Percentiles rank a stretch among this genome's conserved stretches.
phyloP scores from a whole-genome alignment of 805 yeast species.

The Yamadazyma scolyti region DNA sequence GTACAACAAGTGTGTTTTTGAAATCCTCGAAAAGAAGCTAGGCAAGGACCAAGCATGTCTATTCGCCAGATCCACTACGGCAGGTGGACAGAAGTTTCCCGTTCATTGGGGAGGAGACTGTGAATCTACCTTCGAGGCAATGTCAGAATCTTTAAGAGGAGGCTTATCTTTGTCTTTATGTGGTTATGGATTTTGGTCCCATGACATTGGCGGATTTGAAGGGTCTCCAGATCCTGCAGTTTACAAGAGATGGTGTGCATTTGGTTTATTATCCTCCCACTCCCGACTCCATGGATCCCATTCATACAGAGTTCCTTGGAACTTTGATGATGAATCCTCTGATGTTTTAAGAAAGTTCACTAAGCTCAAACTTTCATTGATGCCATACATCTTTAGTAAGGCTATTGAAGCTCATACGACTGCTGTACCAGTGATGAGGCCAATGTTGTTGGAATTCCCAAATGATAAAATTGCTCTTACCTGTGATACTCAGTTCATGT shows the following conservation, averaged over 20 bases:
- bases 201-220: conserved; percentile 38
- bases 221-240: conserved; percentile 33
- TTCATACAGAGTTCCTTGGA: conserved; percentile 37
- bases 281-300: conserved; percentile 34
- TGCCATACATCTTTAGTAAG: conserved; percentile 27
- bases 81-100: conserved; percentile 34
- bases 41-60: conserved; percentile 30
- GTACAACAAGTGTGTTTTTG: conserved; percentile 32
- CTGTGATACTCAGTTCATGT: conserved; percentile 30
- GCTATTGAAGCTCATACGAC: conserved; percentile 25
- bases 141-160: conserved; percentile 35
- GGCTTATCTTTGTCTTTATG: conserved; percentile 26
- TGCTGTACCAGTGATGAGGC: conserved; percentile 29
- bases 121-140: conserved; percentile 33
- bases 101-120: conserved; percentile 43
- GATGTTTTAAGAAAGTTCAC: conserved; percentile 27
- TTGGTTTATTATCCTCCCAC: conserved; percentile 35
- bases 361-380: conserved; percentile 25
- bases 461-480: conserved; percentile 19
- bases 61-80: conserved; percentile 35
- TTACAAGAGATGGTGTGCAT: conserved; percentile 38
- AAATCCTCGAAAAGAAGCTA: conserved; percentile 23
- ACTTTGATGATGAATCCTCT: conserved; percentile 31
- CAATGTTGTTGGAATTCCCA: conserved; percentile 27
- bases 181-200: conserved; percentile 38